These are phyloP conservation scores for Acacia crassicarpa DNA, from an alignment of 306 rosid genomes.

Conservation along the genomic window DNA sequence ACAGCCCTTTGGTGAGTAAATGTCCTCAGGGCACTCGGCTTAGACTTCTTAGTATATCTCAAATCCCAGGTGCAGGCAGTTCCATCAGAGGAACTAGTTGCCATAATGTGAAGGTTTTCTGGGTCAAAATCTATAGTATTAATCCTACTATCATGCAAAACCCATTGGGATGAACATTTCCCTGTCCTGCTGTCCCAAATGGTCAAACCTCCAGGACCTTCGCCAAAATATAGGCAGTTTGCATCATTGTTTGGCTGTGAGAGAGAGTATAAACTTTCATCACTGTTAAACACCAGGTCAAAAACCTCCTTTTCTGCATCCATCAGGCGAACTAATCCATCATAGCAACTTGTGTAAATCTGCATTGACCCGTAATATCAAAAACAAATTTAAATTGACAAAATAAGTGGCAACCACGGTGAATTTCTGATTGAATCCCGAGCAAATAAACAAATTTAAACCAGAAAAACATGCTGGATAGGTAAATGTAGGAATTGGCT, in stretches of 20 bases:
- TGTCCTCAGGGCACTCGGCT: slow-evolving; percentile 51
- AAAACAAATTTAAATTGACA: neutral
- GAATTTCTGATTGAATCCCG: neutral
- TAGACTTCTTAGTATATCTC: slow-evolving; percentile 45
- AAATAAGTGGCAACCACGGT: neutral
- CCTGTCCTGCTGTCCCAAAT: slow-evolving; percentile 73
- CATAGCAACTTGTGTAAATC: slow-evolving; percentile 78
- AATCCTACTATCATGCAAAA: slow-evolving; percentile 66
- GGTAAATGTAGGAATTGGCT: neutral
- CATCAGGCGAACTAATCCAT: slow-evolving; percentile 73
- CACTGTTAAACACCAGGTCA: slow-evolving; percentile 58
- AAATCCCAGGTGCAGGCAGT: slow-evolving; percentile 94
- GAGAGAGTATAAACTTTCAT: slow-evolving; percentile 50
- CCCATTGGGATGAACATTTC: slow-evolving; percentile 50
- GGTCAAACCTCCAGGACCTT: slow-evolving; percentile 65
- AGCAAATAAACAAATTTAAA: neutral
- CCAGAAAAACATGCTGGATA: neutral
- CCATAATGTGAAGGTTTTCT: slow-evolving; percentile 55
- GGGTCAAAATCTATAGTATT: slow-evolving; percentile 69
- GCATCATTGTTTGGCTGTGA: slow-evolving; percentile 55
- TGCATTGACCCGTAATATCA: slow-evolving; percentile 36
- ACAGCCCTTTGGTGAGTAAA: slow-evolving; percentile 61
- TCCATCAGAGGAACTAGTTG: slow-evolving; percentile 84
- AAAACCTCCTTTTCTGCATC: slow-evolving; percentile 88
- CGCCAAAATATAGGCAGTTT: slow-evolving; percentile 68